Evolutionary conservation across 163 green algal genomes (phyloP).

Genomic region (Scenedesmus sp.): DNA sequence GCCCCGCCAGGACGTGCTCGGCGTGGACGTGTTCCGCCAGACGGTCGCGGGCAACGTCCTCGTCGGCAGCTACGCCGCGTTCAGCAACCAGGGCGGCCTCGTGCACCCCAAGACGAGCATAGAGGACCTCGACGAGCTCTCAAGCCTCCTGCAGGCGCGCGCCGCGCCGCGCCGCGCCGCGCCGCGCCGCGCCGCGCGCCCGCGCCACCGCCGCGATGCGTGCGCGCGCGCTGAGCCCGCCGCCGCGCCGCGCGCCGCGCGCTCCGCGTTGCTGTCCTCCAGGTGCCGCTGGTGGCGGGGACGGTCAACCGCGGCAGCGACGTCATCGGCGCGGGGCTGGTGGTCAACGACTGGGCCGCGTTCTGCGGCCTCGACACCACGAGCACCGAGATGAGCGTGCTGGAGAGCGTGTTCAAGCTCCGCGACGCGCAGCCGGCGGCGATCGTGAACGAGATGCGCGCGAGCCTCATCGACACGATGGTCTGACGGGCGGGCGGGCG

Average conservation of each 20-base stretch:
- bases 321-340: conserved; percentile 93
- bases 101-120: conserved; percentile 95
- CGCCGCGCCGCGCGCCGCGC: background rate
- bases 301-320: conserved; percentile 98
- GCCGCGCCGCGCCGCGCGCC: conserved; percentile 42
- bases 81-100: conserved; percentile 97
- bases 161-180: conserved; percentile 7
- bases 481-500: conserved; percentile 61
- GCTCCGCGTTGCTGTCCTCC: no score
- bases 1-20: conserved; percentile 86
- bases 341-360: conserved; percentile 97
- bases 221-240: no score
- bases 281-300: conserved; percentile 97
- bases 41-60: conserved; percentile 95
- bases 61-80: conserved; percentile 93
- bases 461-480: conserved; percentile 92
- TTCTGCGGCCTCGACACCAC: conserved; percentile 99
- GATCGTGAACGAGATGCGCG: conserved; percentile 94
- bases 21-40: conserved; percentile 98
- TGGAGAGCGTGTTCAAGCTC: conserved; percentile 88
- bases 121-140: conserved; percentile 98
- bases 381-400: conserved; percentile 95
- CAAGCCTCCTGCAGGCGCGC: conserved; percentile 82
- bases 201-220: background rate
- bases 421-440: conserved; percentile 74